Conservation (phyloP, 257 asterid genomes). For the Solanum tarijense region DNA sequence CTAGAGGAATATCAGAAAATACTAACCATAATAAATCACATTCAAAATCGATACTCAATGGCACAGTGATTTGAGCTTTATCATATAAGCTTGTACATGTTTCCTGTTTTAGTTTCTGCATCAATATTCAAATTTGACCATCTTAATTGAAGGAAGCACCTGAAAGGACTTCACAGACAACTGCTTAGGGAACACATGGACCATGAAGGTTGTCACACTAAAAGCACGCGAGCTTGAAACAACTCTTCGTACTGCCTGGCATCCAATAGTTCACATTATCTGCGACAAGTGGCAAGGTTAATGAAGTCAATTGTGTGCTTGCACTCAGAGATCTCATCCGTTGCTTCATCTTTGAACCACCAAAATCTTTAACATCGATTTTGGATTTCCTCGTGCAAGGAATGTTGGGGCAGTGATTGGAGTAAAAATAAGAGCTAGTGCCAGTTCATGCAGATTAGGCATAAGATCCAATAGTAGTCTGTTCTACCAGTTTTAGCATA, state of each 20-base stretch:
- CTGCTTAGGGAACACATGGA: slow-evolving; percentile 12
- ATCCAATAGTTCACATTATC: slow-evolving; percentile 50
- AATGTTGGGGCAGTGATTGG: slow-evolving; percentile 18
- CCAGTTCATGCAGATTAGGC: not conserved
- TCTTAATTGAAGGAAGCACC: slow-evolving; percentile 39
- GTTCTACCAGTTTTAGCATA: not conserved
- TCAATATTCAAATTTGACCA: not conserved
- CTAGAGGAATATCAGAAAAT: not conserved
- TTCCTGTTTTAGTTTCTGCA: not conserved
- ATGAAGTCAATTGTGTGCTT: slow-evolving; percentile 44
- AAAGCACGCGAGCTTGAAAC: slow-evolving; percentile 54
- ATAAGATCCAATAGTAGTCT: not conserved
- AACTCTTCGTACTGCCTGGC: slow-evolving; percentile 45
- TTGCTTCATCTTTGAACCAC: slow-evolving; percentile 63
- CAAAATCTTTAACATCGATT: slow-evolving; percentile 47
- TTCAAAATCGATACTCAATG: not conserved
- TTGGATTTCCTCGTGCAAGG: slow-evolving; percentile 55
- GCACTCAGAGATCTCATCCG: slow-evolving; percentile 76
- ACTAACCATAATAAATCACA: not conserved
- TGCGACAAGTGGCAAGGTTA: slow-evolving; percentile 28
- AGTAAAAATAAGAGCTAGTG: not conserved
- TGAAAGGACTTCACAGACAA: slow-evolving; percentile 51
- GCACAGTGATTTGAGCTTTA: not conserved
- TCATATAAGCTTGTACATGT: not conserved
- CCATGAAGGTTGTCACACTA: slow-evolving; percentile 30